Percentiles rank a stretch among this genome's conserved stretches.
phyloP scores from a whole-genome alignment of 2,329 filamentous ascomycete genomes.

The Neofusicoccum umdonicola region DNA sequence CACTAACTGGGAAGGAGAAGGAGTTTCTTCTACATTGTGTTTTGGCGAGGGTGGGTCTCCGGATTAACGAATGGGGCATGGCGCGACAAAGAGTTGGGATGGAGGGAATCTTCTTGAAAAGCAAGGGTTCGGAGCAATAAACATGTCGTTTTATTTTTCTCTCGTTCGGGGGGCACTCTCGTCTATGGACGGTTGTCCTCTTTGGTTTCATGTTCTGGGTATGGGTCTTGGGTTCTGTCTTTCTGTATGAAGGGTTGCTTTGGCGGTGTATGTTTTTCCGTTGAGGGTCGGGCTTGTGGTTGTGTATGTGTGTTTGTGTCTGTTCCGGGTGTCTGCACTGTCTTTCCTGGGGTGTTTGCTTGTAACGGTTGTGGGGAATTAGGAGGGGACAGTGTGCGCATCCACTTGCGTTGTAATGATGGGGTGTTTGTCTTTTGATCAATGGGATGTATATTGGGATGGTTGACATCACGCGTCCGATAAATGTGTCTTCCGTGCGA shows the following conservation, averaged over 20 bases:
- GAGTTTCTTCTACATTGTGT: not conserved
- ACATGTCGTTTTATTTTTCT: not conserved
- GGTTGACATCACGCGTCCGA: too few relatives aligned
- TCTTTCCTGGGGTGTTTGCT: not conserved
- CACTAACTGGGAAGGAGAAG: conserved; percentile 5
- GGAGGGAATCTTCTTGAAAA: not conserved
- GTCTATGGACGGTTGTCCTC: not conserved
- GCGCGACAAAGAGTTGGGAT: conserved; percentile 2
- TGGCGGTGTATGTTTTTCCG: not conserved
- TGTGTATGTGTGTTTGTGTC: not conserved
- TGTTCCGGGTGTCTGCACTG: not conserved
- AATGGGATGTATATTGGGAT: too few relatives aligned
- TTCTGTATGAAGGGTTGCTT: not conserved
- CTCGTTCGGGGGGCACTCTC: not conserved
- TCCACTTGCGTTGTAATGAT: not conserved
- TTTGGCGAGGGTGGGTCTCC: not conserved
- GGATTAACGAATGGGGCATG: not conserved
- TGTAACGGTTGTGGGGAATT: too few relatives aligned
- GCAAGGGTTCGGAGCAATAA: conserved; percentile 1
- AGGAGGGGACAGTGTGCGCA: not conserved
- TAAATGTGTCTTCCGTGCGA: too few relatives aligned
- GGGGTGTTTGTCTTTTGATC: too few relatives aligned
- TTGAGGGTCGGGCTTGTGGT: not conserved
- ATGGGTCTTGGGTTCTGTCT: not conserved
- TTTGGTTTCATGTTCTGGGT: not conserved